Base-by-base conservation (phyloP, 2,329 filamentous ascomycete species). In the Eutypella sp. region DNA sequence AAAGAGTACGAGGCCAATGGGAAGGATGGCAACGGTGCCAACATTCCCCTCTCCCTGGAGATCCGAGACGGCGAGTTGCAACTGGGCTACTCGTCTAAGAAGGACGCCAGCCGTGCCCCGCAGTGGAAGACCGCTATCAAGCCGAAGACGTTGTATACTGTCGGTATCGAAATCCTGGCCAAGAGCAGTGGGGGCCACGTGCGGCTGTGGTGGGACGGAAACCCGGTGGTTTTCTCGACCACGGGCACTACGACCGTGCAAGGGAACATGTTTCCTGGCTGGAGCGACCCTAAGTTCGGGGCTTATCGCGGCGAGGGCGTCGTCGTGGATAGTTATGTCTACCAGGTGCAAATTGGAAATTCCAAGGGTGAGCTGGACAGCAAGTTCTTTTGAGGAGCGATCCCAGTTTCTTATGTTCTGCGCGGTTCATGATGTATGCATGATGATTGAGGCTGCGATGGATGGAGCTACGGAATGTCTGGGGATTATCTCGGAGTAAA, bases 201-300 rank as follows among this genome's bases (percentile, higher is more conserved):
- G 8, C 49, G 47, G 40, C 50, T 52, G 38, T 52, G 46, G 52
- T 34, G 51, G 23, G 34, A 47, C 19, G 47, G 51, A n/a, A 52
- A 46, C 37, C 47, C 51, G 4, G 47, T 52, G 15, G 52, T 47
- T 1, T 54, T 54, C 33, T 42, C 40, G 18, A 51, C 52, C 5
- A 46, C 47, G 9, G 43, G 46, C 44, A 44, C 44, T 11, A 45
- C 45, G 29, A 42, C 19, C n/a, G 33, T 54, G 5, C 34, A 39
- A 15, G 52, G 52, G 10, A 51, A 54, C 23, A 48, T 49, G 44
- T 50, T 40, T 23, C 47, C 52, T 1, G 44, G 46, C 23, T 37
- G 49, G 44, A 48, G 46, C 38, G 52, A 54, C 8, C 49, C 52
- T 2, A 54, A 54, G 40, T 52, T 52, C 18, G 52, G 52, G 3